A percentile compares a stretch with the other conserved stretches of the same genome.
phyloP scores from a whole-genome alignment of 2,329 filamentous ascomycete species.

The Ophiostoma montium region DNA sequence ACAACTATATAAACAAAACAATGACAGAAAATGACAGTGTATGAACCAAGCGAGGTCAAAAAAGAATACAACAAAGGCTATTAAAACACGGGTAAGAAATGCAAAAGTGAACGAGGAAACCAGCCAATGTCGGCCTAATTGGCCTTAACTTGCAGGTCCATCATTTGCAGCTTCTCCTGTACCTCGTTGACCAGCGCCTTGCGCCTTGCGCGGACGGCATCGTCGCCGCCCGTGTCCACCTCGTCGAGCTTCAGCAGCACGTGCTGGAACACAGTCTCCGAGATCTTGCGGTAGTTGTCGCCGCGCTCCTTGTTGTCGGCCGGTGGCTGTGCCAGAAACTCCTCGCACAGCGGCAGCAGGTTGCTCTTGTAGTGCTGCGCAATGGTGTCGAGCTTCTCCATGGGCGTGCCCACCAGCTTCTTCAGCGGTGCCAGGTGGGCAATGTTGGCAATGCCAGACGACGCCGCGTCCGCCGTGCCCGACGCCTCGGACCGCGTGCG shows the following conservation, averaged over 20 bases:
- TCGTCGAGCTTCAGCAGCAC: slow-evolving; percentile 64
- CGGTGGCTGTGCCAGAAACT: slow-evolving; percentile 50
- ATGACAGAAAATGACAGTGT: neutral
- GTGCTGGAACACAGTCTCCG: slow-evolving; percentile 63
- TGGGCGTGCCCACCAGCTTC: slow-evolving; percentile 26
- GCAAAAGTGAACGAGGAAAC: neutral
- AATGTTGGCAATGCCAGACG: slow-evolving; percentile 8
- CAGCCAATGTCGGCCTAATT: neutral
- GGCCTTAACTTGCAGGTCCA: slow-evolving; percentile 35
- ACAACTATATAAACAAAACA: neutral
- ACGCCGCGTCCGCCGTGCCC: slow-evolving; percentile 8
- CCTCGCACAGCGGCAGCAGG: slow-evolving; percentile 49
- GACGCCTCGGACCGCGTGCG: slow-evolving; percentile 24
- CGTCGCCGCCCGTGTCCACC: slow-evolving; percentile 58
- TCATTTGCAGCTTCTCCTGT: slow-evolving; percentile 48
- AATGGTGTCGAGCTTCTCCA: slow-evolving; percentile 55
- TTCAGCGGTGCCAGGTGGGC: slow-evolving; percentile 18
- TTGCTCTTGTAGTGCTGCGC: slow-evolving; percentile 47
- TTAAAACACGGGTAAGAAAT: neutral
- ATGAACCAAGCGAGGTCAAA: neutral
- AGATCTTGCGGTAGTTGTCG: slow-evolving; percentile 62
- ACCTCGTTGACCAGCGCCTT: slow-evolving; percentile 62
- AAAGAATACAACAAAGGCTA: neutral
- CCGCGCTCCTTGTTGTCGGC: slow-evolving; percentile 50
- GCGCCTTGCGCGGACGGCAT: slow-evolving; percentile 47